These are phyloP conservation scores for Malus hybrid DNA, from an alignment of 331 rosid genomes.

Conservation along the genomic window DNA sequence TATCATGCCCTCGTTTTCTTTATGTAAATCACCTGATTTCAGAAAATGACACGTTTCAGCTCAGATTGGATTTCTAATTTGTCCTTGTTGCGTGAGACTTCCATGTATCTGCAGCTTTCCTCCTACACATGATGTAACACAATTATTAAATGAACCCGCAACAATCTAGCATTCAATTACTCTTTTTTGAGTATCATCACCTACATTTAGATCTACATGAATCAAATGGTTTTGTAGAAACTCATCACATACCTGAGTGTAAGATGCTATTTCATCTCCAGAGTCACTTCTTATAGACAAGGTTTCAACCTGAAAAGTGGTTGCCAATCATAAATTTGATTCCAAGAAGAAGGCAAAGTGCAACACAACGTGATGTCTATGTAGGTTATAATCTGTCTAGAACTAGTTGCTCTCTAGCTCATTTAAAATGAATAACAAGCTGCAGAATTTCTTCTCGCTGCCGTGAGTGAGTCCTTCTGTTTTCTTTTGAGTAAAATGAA, in stretches of 20 bases:
- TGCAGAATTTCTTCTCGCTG: too few species aligned
- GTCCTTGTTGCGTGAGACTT: neutral
- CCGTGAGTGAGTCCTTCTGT: neutral
- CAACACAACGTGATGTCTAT: neutral
- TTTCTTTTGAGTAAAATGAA: too few species aligned
- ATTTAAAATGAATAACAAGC: neutral
- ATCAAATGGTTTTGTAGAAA: constrained; percentile 20
- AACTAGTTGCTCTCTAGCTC: neutral
- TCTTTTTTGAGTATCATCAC: constrained; percentile 7
- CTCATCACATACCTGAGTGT: constrained; percentile 29
- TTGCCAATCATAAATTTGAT: constrained; percentile 11
- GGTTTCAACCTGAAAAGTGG: constrained; percentile 48
- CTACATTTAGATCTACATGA: constrained; percentile 21
- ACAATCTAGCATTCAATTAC: constrained; percentile 20
- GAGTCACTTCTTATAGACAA: constrained; percentile 41
- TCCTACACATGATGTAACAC: constrained; percentile 4
- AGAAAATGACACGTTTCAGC: neutral
- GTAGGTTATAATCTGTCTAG: neutral
- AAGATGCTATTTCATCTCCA: constrained; percentile 45
- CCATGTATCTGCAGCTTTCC: constrained; percentile 9
- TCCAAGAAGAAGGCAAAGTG: neutral
- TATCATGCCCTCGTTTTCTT: constrained; percentile 1
- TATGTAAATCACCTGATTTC: constrained; percentile 6
- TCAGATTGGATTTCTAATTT: neutral
- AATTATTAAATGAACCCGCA: constrained; percentile 3